These are phyloP conservation scores for Saccharomycopsis malanga DNA, from an alignment of 805 yeast species.

Conservation along the genomic window DNA sequence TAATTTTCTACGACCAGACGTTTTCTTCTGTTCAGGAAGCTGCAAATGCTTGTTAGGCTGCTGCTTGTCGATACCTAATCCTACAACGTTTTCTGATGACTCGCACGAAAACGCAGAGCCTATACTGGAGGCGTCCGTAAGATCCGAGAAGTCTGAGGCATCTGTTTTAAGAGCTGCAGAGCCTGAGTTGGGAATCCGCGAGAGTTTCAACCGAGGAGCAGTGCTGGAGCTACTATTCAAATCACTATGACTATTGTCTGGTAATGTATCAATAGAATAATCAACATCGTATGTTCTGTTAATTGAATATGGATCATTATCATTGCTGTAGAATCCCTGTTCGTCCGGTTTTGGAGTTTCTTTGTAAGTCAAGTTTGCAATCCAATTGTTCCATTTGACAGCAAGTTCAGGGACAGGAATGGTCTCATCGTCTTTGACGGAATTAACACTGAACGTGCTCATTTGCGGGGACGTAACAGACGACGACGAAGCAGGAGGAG, in stretches of 20 bases:
- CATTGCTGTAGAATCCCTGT: slow-evolving; percentile 16
- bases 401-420: slow-evolving; percentile 9
- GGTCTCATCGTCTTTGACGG: slow-evolving; percentile 5
- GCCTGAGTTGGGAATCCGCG: neutral
- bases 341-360: slow-evolving; percentile 17
- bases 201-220: neutral
- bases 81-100: neutral
- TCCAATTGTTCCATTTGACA: slow-evolving; percentile 17
- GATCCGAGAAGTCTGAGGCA: slow-evolving; percentile 4
- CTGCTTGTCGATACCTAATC: neutral
- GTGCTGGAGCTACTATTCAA: neutral
- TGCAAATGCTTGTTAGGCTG: neutral
- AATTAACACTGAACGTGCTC: neutral
- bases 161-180: neutral
- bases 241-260: neutral
- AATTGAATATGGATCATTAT: neutral
- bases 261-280: neutral
- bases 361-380: slow-evolving; percentile 1
- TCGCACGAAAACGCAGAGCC: slow-evolving; percentile 4
- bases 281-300: slow-evolving; percentile 2
- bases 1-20: neutral
- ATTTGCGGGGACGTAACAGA: neutral
- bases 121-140: slow-evolving; percentile 4
- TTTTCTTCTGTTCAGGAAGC: slow-evolving; percentile 1
- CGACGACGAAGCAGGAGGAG: neutral